Evolutionary conservation across 306 rosid species (phyloP).

Genomic region (Hippophae gyantsensis): DNA sequence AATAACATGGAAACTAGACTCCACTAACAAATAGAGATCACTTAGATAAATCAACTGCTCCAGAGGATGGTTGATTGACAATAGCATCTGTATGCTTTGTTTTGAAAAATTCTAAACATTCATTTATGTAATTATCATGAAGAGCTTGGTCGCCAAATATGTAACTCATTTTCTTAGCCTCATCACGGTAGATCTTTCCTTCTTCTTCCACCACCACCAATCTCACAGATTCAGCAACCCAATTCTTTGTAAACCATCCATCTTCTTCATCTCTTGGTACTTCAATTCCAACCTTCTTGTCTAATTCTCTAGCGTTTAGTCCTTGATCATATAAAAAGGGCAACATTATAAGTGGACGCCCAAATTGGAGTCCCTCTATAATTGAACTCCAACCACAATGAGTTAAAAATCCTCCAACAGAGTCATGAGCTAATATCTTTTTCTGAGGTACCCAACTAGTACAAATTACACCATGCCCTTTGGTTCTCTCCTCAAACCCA

Average conservation of each 20-base stretch:
- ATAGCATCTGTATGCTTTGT: no score
- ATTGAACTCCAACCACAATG: conserved; percentile 51
- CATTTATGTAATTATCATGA: no score
- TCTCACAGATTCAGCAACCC: conserved; percentile 21
- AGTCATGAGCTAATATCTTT: conserved; percentile 39
- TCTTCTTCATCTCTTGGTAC: conserved; percentile 24
- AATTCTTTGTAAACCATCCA: conserved; percentile 21
- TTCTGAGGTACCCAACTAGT: conserved; percentile 47
- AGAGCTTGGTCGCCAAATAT: conserved; percentile 7
- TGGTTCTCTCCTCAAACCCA: conserved; percentile 40
- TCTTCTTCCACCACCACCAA: conserved; percentile 24
- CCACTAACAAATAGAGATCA: no score
- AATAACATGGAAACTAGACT: no score
- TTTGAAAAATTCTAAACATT: no score
- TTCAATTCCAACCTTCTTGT: conserved; percentile 18
- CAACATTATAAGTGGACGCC: conserved; percentile 11
- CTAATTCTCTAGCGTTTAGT: conserved; percentile 18
- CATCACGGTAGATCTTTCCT: conserved; percentile 25
- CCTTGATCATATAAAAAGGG: conserved; percentile 20
- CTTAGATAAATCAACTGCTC: no score
- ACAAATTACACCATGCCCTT: conserved; percentile 35
- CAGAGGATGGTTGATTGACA: no score
- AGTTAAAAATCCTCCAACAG: conserved; percentile 41
- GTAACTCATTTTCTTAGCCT: conserved; percentile 17
- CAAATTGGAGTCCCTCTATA: conserved; percentile 19